Percentiles rank a stretch among this genome's conserved stretches.
Evolutionary conservation across 2,329 filamentous ascomycete genomes (phyloP).

Genomic region (Pseudopithomyces chartarum): DNA sequence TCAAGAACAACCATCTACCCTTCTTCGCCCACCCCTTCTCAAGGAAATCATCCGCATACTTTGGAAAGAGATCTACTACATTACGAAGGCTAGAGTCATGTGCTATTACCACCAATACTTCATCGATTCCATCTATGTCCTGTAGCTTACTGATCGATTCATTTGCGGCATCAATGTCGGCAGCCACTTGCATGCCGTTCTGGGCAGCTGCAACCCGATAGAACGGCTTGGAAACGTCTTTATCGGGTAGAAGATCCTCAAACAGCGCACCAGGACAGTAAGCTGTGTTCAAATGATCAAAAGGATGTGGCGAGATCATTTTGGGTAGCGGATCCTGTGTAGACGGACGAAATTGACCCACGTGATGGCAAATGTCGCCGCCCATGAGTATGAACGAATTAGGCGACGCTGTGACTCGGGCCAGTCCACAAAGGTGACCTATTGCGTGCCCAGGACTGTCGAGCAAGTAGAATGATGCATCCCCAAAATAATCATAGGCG

Average conservation of each 20-base stretch:
- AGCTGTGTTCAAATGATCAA: neutral
- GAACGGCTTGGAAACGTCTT: neutral
- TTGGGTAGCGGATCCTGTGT: constrained; percentile 24
- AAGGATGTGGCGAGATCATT: constrained; percentile 24
- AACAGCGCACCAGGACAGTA: neutral
- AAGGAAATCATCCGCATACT: neutral
- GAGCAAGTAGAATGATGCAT: constrained; percentile 62
- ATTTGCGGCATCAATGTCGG: neutral
- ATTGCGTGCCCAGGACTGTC: constrained; percentile 59
- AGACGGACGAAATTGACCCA: constrained; percentile 32
- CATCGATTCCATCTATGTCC: neutral
- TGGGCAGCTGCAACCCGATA: neutral
- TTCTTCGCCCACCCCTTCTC: neutral
- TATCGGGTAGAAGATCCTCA: neutral
- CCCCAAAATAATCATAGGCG: constrained; percentile 60
- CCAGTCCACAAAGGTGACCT: constrained; percentile 58
- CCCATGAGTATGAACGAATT: constrained; percentile 34
- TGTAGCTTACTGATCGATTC: neutral
- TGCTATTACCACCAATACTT: neutral
- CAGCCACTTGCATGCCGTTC: neutral
- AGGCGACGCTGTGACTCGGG: constrained; percentile 41
- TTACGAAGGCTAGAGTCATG: neutral
- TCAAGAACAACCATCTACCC: neutral
- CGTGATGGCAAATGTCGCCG: constrained; percentile 33
- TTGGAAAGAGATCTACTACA: neutral